These are phyloP conservation scores for Plectosphaerella plurivora DNA, from an alignment of 2,329 filamentous ascomycete species.

Conservation along the genomic window DNA sequence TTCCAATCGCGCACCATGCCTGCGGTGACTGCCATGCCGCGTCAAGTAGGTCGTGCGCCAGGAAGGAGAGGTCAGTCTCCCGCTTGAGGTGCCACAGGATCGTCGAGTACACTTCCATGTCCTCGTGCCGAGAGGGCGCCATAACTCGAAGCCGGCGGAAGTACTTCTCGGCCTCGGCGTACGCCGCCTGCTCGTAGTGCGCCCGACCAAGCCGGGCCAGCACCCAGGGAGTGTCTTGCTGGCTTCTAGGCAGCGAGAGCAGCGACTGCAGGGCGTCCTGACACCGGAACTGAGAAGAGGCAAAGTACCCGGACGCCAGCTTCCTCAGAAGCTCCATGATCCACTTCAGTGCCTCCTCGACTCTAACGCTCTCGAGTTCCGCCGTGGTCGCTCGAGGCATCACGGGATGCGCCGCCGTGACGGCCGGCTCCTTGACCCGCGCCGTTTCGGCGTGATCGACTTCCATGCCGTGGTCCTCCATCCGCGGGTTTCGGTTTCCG, in stretches of 20 bases:
- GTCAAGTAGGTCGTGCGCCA: constrained; percentile 87
- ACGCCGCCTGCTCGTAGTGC: constrained; percentile 85
- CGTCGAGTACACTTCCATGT: constrained; percentile 98
- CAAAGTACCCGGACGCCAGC: constrained; percentile 74
- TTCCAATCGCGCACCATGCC: constrained; percentile 93
- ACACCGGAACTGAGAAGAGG: constrained; percentile 74
- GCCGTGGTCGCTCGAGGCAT: constrained; percentile 26
- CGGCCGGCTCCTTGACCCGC: constrained; percentile 35
- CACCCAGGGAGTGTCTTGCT: constrained; percentile 91
- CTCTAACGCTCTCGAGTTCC: constrained; percentile 55
- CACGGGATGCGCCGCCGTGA: constrained; percentile 9
- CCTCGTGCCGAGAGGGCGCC: constrained; percentile 77
- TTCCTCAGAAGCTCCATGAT: constrained; percentile 78
- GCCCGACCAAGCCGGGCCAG: constrained; percentile 86
- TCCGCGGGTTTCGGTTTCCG: constrained; percentile 72
- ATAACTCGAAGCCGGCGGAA: constrained; percentile 76
- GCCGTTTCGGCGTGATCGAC: constrained; percentile 61
- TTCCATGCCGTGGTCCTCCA: constrained; percentile 63
- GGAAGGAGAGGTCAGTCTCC: constrained; percentile 84
- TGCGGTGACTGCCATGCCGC: constrained; percentile 84
- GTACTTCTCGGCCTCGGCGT: constrained; percentile 79
- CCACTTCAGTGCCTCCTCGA: constrained; percentile 72
- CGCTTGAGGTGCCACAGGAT: constrained; percentile 98
- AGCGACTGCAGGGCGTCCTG: constrained; percentile 73
- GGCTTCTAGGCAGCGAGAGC: constrained; percentile 62